phyloP scores from a whole-genome alignment of 805 yeast species.

The Hanseniaspora jakobsenii region DNA sequence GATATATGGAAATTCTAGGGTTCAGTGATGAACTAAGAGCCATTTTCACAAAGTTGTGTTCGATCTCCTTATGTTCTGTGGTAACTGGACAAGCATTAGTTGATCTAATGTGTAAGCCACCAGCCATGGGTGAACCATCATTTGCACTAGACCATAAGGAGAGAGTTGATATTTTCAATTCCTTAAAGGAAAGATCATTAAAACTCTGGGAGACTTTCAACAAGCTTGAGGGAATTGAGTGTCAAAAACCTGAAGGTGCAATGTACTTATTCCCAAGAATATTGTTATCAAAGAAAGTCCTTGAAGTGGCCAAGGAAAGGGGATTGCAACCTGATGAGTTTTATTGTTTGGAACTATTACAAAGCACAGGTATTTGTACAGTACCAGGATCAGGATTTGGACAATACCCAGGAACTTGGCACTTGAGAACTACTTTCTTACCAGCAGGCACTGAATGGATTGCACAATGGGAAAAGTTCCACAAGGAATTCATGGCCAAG shows the following conservation, averaged over 20 bases:
- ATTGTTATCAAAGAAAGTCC: conserved; percentile 50
- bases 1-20: conserved; percentile 89
- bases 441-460: conserved; percentile 94
- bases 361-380: conserved; percentile 87
- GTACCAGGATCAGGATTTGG: conserved; percentile 98
- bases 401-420: conserved; percentile 78
- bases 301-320: conserved; percentile 43
- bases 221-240: conserved; percentile 66
- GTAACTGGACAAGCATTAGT: conserved; percentile 90
- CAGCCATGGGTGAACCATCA: conserved; percentile 62
- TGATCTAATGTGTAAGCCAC: conserved; percentile 90
- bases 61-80: conserved; percentile 85
- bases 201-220: conserved; percentile 58
- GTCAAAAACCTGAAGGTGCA: conserved; percentile 91
- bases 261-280: conserved; percentile 90
- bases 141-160: conserved; percentile 56
- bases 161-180: conserved; percentile 45
- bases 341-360: conserved; percentile 74
- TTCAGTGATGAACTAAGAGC: conserved; percentile 58
- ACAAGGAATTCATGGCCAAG: conserved; percentile 51
- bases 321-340: conserved; percentile 68
- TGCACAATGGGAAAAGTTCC: conserved; percentile 65
- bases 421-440: conserved; percentile 88
- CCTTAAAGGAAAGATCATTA: conserved; percentile 52
- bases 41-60: conserved; percentile 70